Evolutionary conservation across 2,329 filamentous ascomycete species (phyloP), one percentile per base, ranked within the genome.

Genomic region (Penicillium sp.): DNA sequence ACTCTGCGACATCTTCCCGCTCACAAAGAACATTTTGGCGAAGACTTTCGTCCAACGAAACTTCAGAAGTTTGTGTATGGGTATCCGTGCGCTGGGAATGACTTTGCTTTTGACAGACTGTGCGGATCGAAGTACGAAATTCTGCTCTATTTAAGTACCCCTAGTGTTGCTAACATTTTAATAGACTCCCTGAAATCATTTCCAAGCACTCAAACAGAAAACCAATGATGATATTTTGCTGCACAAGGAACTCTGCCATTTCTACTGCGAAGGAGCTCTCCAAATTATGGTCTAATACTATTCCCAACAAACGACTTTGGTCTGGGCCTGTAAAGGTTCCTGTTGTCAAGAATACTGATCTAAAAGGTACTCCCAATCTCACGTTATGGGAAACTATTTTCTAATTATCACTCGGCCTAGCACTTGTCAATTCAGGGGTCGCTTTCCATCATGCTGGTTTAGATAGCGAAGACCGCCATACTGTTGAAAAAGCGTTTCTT

Each of bases 401-500:
- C 40, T 43, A 21, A 43, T 5, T 2, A 21, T 18, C 5, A 7
- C 23, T 33, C 51, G n/a, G 57, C 14, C 49, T 60, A 77, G 79
- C 74, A 5, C 79, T 75, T 6, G 68, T 80, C 7, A 59, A 68
- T 18, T 74, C 80, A 14, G 90, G 89, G 3, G 88, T 95, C 28
- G 88, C 88, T 1, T 93, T 90, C 61, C 90, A 96, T 67, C 90
- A 96, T 72, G 90, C 88, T 20, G 90, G 90, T 0, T 78, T 96
- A 20, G 82, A 85, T 47, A 62, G 71, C 0, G 71, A 78, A 26
- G 90, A 95, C 68, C 82, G 89, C 48, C 73, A 77, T 40, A 76
- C 80, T 1, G 77, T 95, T 18, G 89, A 94, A 66, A 80, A 79
- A 46, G 81, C 80, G 0, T 96, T 87, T 63, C 73, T 91, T 3